Evolutionary conservation across 768 basidiomycete species (phyloP).

Genomic region (Tylopilus felleus): DNA sequence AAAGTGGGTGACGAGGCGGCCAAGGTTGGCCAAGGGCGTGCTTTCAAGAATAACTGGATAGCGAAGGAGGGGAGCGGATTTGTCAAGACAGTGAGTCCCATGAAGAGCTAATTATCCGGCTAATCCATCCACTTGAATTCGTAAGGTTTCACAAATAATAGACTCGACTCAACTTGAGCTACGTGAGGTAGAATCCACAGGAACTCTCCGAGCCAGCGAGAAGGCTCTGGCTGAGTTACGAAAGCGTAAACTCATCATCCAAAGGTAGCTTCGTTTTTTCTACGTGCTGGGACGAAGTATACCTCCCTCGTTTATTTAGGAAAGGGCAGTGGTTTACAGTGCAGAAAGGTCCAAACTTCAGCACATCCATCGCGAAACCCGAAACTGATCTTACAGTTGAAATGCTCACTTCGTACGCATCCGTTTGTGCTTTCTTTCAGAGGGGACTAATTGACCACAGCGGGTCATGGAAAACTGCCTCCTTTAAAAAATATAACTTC

Average conservation of each 20-base stretch:
- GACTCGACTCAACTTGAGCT: constrained; percentile 78
- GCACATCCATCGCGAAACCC: constrained; percentile 85
- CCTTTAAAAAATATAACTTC: constrained; percentile 98
- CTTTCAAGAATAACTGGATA: constrained; percentile 98
- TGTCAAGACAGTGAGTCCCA: constrained; percentile 69
- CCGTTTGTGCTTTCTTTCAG: neutral
- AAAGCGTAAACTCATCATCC: constrained; percentile 84
- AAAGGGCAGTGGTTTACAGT: constrained; percentile 96
- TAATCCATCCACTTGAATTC: constrained; percentile 2
- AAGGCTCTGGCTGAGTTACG: constrained; percentile 81
- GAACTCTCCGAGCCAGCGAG: constrained; percentile 71
- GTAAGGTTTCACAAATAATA: constrained; percentile 59
- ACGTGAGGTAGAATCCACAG: constrained; percentile 67
- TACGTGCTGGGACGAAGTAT: constrained; percentile 1
- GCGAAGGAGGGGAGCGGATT: constrained; percentile 85
- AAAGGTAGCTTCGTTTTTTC: constrained; percentile 51
- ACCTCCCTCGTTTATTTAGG: constrained; percentile 39
- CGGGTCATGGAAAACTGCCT: constrained; percentile 89
- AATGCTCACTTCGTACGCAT: constrained; percentile 82
- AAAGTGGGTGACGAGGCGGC: constrained; percentile 82
- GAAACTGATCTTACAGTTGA: constrained; percentile 97
- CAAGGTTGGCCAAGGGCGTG: constrained; percentile 91
- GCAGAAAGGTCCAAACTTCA: constrained; percentile 80
- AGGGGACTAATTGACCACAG: constrained; percentile 38
- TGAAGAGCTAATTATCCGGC: neutral